Evolutionary conservation across 164 flowering plant genomes (phyloP), one percentile per base, ranked within the genome.

Genomic region (Stephania yunnanensis): DNA sequence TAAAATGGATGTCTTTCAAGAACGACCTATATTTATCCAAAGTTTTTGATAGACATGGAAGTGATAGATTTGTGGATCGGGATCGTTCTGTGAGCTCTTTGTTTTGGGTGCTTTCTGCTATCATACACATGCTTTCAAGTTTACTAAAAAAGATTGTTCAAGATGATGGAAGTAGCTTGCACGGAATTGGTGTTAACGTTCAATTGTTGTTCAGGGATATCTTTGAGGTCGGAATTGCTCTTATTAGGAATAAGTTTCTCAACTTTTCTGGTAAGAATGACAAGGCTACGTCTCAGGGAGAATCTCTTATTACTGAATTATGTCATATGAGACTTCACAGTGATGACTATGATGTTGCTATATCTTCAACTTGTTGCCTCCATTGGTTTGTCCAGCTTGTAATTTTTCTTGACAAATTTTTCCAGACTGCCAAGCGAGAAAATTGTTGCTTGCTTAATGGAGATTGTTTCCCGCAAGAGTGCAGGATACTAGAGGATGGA

Each of bases 151-250:
- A 80, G 75, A 80, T 89, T 68, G 86, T 70, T n/a, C 88, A 92
- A 69, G 83, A 81, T 46, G 86, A 85, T 76, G 64, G 58, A 58
- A 50, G 45, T 29, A 76, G 46, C 69, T 74, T 71, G 44, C 70
- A 42, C 20, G 82, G 50, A 71, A 73, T 72, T 52, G 80, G 77
- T 55, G 73, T 70, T 68, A 69, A 4, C 71, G 68, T 88, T 46
- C 88, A 89, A 55, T 84, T 91, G 91, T 79, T 92, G 74, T 94
- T 94, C 1, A 91, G 91, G 46, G 90, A 90, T 86, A 91, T 92
- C 71, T 89, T 90, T 7, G 86, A 81, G 76, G 77, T 92, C 82
- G 94, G 94, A 69, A 84, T 88, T 73, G 84, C 79, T 73, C 79
- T 95, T 64, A 80, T 89, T 36, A 91, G 81, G 71, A 87, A 83